Conservation (phyloP, 192 early-diverging fungal genomes). For the Phlyctochytrium planicorne region DNA sequence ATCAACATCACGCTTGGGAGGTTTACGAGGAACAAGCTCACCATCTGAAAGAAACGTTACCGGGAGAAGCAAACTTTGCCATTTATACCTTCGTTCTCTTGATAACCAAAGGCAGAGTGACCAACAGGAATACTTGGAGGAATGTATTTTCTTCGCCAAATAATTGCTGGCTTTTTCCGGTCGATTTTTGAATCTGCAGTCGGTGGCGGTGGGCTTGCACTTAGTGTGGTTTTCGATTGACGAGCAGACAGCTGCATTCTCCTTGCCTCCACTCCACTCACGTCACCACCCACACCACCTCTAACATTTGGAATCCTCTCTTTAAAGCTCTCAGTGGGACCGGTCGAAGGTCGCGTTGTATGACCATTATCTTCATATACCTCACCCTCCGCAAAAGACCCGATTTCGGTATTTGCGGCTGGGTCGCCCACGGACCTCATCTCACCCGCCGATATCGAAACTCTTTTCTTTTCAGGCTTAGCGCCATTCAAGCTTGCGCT, state of each 20-base stretch:
- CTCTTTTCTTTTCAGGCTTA: no score
- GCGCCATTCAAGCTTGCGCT: no score
- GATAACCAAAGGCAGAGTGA: conserved; percentile 45
- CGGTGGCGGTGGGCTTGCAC: background rate
- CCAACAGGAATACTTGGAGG: conserved; percentile 52
- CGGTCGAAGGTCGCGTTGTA: no score
- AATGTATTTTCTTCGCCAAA: conserved; percentile 52
- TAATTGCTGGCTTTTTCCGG: conserved; percentile 30
- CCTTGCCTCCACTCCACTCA: background rate
- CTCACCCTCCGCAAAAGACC: no score
- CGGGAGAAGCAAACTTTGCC: no score
- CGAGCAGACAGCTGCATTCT: background rate
- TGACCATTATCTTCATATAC: no score
- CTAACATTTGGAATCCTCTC: no score
- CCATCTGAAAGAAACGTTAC: conserved; percentile 37
- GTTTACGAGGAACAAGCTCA: conserved; percentile 46
- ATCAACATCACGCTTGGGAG: conserved; percentile 39
- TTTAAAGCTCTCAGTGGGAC: no score
- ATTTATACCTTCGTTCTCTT: conserved; percentile 44
- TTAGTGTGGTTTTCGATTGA: background rate
- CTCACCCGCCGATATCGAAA: no score
- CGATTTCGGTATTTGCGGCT: background rate
- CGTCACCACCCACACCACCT: no score
- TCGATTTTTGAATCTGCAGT: background rate
- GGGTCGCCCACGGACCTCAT: no score